phyloP scores from a whole-genome alignment of 768 basidiomycete genomes.

The Russula sp. region DNA sequence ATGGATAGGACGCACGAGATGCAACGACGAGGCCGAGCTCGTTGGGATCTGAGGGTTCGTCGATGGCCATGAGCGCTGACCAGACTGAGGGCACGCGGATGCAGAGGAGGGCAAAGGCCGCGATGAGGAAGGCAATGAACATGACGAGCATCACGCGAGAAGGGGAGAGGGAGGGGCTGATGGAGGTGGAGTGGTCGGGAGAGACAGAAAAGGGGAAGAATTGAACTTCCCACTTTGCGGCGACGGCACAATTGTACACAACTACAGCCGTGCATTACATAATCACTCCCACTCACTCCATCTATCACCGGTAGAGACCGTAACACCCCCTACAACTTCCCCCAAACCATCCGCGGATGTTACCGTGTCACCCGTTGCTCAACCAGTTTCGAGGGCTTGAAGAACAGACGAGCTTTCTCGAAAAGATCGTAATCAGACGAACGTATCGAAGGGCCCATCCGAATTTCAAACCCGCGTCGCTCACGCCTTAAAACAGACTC shows the following conservation, averaged over 20 bases:
- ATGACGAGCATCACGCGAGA: constrained; percentile 43
- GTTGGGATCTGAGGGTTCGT: constrained; percentile 64
- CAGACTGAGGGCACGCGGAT: constrained; percentile 69
- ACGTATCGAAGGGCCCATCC: not conserved
- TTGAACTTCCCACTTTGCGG: not conserved
- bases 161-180: not conserved
- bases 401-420: not conserved
- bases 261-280: not conserved
- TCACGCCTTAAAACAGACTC: not conserved
- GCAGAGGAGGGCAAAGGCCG: constrained; percentile 51
- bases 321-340: no score
- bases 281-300: not conserved
- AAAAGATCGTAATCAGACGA: not conserved
- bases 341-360: not conserved
- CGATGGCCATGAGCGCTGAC: constrained; percentile 60
- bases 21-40: constrained; percentile 69
- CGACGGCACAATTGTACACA: not conserved
- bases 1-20: constrained; percentile 49
- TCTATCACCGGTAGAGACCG: no score
- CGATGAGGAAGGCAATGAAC: constrained; percentile 41
- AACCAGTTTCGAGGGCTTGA: not conserved
- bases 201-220: not conserved
- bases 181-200: not conserved
- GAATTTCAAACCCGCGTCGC: not conserved
- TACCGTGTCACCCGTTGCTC: not conserved